Base-by-base conservation (phyloP, 2,329 filamentous ascomycete genomes). In the Exophiala calicioides region DNA sequence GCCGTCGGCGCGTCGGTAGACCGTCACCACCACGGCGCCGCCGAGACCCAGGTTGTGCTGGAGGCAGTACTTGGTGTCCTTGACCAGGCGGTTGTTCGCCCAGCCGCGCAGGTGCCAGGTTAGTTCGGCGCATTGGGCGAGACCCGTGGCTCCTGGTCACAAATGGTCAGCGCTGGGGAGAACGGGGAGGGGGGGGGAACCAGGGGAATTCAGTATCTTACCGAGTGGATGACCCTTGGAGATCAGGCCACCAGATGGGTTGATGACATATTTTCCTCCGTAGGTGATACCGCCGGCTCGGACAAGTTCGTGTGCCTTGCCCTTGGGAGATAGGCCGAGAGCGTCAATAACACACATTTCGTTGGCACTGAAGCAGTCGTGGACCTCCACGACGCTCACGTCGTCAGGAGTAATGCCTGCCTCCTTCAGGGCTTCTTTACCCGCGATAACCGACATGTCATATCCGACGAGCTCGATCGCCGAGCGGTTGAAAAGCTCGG, bases 351-450 rank as follows among this genome's bases (percentile, higher is more conserved):
- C 84, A 40, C 93, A 79, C 85, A 97, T 86, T 75, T 97, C 88
- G 67, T 97, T 97, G 19, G 91, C 84, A 13, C 84, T 90, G 78
- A 97, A 97, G 74, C 93, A 97, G 73, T 97, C 93, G 70, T 97
- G 93, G 51, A 97, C 76, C 73, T 97, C 91, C 62, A 88, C 90
- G 12, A 97, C 86, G 62, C 85, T 82, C 54, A 91, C 78, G 56
- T 95, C 86, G 24, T 73, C 68, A 0, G 86, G 72, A 4, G 71
- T 72, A 2, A 82, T 77, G 50, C 86, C 73, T 0, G 90, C 89
- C 70, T 97, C 86, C 23, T 71, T 74, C 53, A 87, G 74, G n/a
- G 91, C 91, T 0, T 75, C 72, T 50, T 75, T 69, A 5, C 81
- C 84, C 0, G 91, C 91, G 46, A 76, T 72, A 62, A 82, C 77